Evolutionary conservation across 2,329 filamentous ascomycete species (phyloP).

Genomic region (Sclerotinia trifoliorum): DNA sequence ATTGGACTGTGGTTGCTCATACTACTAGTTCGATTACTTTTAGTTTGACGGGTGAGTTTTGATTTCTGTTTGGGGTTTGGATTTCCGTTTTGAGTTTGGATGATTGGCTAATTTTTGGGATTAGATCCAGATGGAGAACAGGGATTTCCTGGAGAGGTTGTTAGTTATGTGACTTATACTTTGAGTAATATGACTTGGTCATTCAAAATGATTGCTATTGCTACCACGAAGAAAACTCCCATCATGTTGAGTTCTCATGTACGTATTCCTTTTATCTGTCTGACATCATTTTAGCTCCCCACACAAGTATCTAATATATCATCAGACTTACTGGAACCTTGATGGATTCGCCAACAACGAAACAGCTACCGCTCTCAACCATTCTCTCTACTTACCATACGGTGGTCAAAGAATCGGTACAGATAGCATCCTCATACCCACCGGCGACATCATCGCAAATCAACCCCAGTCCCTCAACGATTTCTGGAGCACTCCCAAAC

Average conservation of each 20-base stretch:
- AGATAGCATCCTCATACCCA: constrained; percentile 72
- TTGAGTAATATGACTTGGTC: constrained; percentile 66
- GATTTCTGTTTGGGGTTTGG: neutral
- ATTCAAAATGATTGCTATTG: constrained; percentile 68
- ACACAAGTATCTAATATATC: neutral
- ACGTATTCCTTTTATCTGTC: constrained; percentile 16
- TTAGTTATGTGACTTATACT: constrained; percentile 73
- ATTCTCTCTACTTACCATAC: constrained; percentile 72
- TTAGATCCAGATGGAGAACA: constrained; percentile 64
- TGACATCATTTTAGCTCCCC: neutral
- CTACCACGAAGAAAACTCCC: constrained; percentile 73
- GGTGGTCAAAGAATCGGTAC: constrained; percentile 66
- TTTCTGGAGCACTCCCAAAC: constrained; percentile 80
- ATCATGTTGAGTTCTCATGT: constrained; percentile 73
- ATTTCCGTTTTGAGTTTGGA: too few species aligned
- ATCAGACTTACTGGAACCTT: constrained; percentile 78
- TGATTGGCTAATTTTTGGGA: neutral
- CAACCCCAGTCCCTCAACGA: constrained; percentile 67
- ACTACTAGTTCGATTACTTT: constrained; percentile 69
- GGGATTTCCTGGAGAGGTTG: constrained; percentile 76
- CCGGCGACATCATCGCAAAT: constrained; percentile 72
- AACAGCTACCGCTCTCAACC: constrained; percentile 64
- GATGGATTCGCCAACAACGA: constrained; percentile 75
- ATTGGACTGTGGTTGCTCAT: constrained; percentile 73
- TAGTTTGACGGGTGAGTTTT: constrained; percentile 55